Conservation (phyloP, 2,329 filamentous ascomycete genomes). For the Alternaria arborescens region DNA sequence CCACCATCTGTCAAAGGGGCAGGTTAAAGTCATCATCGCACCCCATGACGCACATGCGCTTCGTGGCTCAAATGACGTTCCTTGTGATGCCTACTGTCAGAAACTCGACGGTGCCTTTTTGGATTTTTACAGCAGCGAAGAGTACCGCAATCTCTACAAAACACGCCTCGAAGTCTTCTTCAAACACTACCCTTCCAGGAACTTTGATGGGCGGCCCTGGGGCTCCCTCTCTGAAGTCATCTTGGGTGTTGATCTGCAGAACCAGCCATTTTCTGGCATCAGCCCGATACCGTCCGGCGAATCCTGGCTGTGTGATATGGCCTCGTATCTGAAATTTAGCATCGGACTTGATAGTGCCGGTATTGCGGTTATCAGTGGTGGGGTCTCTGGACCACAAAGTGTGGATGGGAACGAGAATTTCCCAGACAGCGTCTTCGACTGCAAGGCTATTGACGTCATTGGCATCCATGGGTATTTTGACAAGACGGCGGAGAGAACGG, state of each 20-base stretch:
- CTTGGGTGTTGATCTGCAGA: constrained; percentile 47
- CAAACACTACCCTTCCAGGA: constrained; percentile 46
- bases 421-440: constrained; percentile 44
- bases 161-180: constrained; percentile 46
- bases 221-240: constrained; percentile 43
- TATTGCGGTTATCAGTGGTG: constrained; percentile 49
- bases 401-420: constrained; percentile 40
- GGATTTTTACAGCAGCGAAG: constrained; percentile 46
- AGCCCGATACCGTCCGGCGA: constrained; percentile 47
- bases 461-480: constrained; percentile 47
- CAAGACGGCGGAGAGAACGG: constrained; percentile 32
- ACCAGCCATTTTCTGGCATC: constrained; percentile 47
- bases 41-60: constrained; percentile 49
- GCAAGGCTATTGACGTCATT: constrained; percentile 45
- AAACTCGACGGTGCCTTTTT: constrained; percentile 43
- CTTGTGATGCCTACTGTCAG: constrained; percentile 48
- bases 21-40: constrained; percentile 48
- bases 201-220: constrained; percentile 45
- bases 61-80: constrained; percentile 39
- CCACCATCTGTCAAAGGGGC: constrained; percentile 45
- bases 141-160: constrained; percentile 42
- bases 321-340: constrained; percentile 41
- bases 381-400: constrained; percentile 43
- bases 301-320: constrained; percentile 48
- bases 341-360: constrained; percentile 36